Percentiles rank a stretch among this genome's conserved stretches.
These are phyloP conservation scores for Galeopsis tetrahit DNA, from an alignment of 257 asterid genomes.

Conservation along the genomic window DNA sequence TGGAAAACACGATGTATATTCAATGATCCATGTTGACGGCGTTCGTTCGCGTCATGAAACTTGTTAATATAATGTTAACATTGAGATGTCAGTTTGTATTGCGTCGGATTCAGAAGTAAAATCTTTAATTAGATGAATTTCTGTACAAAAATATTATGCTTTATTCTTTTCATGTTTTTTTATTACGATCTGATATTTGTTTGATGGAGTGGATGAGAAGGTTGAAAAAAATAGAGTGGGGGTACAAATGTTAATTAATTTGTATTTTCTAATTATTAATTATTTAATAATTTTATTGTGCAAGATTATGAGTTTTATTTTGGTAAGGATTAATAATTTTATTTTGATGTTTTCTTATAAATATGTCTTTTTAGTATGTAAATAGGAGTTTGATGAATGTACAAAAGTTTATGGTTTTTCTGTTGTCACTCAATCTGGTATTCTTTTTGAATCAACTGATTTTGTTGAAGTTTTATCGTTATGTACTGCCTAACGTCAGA, in stretches of 20 bases:
- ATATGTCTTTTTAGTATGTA: neutral
- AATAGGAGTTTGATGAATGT: neutral
- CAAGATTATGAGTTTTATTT: neutral
- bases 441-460: neutral
- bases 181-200: conserved; percentile 1
- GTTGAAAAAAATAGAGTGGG: neutral
- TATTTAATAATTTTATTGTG: neutral
- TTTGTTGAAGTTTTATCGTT: neutral
- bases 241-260: neutral
- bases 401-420: neutral
- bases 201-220: neutral
- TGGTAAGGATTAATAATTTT: neutral
- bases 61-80: conserved; percentile 15
- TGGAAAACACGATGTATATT: neutral
- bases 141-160: neutral
- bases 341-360: neutral
- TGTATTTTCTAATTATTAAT: neutral
- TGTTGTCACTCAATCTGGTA: neutral
- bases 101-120: conserved; percentile 1
- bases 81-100: conserved; percentile 12
- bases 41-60: neutral
- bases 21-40: conserved; percentile 6
- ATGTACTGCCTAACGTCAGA: too few species aligned
- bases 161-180: neutral
- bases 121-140: neutral